A percentile compares a stretch with the other conserved stretches of the same genome.
Conservation (phyloP, 2,329 filamentous ascomycete genomes). For the Bipolaris victoriae region DNA sequence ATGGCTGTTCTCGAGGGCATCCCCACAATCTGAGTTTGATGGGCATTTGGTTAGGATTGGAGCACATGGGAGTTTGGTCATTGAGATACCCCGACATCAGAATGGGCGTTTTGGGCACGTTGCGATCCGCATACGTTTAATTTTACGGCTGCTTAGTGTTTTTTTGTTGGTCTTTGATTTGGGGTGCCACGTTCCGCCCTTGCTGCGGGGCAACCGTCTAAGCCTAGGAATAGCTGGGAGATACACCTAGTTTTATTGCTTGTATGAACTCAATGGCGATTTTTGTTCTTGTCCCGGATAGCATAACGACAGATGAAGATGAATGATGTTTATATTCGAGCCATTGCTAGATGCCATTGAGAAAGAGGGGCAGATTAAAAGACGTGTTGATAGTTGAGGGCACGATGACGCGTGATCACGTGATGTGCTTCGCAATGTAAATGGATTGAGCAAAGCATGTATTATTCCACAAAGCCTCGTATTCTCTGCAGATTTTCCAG, state of each 20-base stretch:
- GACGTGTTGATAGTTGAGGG: not conserved
- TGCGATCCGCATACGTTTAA: not conserved
- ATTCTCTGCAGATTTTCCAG: conserved; percentile 50
- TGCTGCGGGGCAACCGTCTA: conserved; percentile 22
- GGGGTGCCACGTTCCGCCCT: conserved; percentile 11
- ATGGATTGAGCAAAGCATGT: not conserved
- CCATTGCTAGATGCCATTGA: not conserved
- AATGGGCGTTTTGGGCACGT: conserved; percentile 5
- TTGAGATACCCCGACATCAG: conserved; percentile 32
- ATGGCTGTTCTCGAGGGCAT: conserved; percentile 73
- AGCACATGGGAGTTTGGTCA: conserved; percentile 21
- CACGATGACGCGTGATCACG: conserved; percentile 18
- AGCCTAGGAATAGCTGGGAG: conserved; percentile 24
- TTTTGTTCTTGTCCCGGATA: conserved; percentile 4
- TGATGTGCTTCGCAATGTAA: conserved; percentile 4
- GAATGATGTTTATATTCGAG: not conserved
- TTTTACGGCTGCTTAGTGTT: conserved; percentile 8
- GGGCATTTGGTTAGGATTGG: conserved; percentile 9
- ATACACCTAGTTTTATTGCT: conserved; percentile 1
- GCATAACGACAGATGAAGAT: conserved; percentile 7
- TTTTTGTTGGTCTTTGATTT: conserved; percentile 2
- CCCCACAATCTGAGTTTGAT: conserved; percentile 19
- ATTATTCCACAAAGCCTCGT: conserved; percentile 41
- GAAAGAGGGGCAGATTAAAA: not conserved
- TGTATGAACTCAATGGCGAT: not conserved